phyloP scores from a whole-genome alignment of 2,329 filamentous ascomycete species.

The Blastomyces emzantsi region DNA sequence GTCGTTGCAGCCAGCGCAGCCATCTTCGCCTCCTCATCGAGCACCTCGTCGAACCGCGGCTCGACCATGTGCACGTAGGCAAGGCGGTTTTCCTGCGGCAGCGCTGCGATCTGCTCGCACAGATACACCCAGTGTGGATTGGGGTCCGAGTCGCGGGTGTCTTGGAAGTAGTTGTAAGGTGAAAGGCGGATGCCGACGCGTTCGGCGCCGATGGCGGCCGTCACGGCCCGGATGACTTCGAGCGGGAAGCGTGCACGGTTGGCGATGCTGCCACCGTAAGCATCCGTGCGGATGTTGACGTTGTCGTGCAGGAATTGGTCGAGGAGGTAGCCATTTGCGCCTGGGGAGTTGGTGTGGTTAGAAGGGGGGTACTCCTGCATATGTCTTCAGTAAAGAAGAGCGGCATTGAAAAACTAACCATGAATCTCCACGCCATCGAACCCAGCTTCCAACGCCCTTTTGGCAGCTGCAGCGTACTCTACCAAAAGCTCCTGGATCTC shows the following conservation, averaged over 20 bases:
- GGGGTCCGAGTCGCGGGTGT: slow-evolving; percentile 53
- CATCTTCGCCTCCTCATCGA: neutral
- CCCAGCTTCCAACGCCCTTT: slow-evolving; percentile 45
- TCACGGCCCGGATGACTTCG: slow-evolving; percentile 41
- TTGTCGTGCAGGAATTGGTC: slow-evolving; percentile 45
- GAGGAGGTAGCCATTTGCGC: slow-evolving; percentile 43
- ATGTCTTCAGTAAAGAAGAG: no score
- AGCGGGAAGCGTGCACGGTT: slow-evolving; percentile 46
- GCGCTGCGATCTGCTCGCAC: slow-evolving; percentile 34
- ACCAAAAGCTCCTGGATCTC: slow-evolving; percentile 38
- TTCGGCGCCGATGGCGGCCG: slow-evolving; percentile 38
- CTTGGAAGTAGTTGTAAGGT: slow-evolving; percentile 33
- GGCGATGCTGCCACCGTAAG: slow-evolving; percentile 44
- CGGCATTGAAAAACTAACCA: slow-evolving; percentile 14
- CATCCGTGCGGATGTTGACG: slow-evolving; percentile 41
- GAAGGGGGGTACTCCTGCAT: neutral
- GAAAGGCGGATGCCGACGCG: slow-evolving; percentile 40
- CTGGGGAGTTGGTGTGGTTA: neutral
- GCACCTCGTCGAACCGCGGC: slow-evolving; percentile 37
- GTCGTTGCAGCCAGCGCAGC: slow-evolving; percentile 13
- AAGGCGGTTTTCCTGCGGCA: slow-evolving; percentile 45
- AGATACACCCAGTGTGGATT: slow-evolving; percentile 52
- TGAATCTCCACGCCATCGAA: slow-evolving; percentile 47
- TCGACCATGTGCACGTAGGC: slow-evolving; percentile 57
- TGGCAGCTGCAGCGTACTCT: slow-evolving; percentile 39